Conservation (phyloP, 1,139 yeast genomes). For the Kluyveromyces marxianus region DNA sequence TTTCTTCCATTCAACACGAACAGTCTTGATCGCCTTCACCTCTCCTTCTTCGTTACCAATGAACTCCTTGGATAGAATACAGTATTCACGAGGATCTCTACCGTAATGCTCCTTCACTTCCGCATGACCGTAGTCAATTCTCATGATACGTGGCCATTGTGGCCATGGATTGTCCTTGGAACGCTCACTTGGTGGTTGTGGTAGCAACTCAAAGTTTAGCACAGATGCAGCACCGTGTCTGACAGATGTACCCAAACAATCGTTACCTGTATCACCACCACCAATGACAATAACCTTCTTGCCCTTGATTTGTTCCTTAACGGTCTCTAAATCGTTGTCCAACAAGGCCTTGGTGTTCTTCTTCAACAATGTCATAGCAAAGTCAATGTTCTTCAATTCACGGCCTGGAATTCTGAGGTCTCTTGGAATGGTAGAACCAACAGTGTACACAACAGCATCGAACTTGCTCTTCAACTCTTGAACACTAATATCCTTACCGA, state of each 20-base stretch:
- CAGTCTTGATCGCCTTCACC: conserved; percentile 89
- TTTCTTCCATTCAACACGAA: conserved; percentile 96
- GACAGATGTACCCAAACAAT: conserved; percentile 95
- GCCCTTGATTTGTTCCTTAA: conserved; percentile 65
- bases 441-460: conserved; percentile 89
- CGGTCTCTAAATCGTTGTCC: conserved; percentile 71
- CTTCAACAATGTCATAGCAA: conserved; percentile 88
- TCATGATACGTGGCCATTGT: conserved; percentile 97
- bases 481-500: conserved; percentile 75
- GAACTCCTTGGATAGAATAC: conserved; percentile 90
- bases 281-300: conserved; percentile 95
- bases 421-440: conserved; percentile 95
- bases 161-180: conserved; percentile 99
- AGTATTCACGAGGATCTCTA: conserved; percentile 94
- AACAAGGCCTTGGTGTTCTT: conserved; percentile 86
- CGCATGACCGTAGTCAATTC: conserved; percentile 96
- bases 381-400: conserved; percentile 79
- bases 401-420: conserved; percentile 94
- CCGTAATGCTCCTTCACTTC: conserved; percentile 95
- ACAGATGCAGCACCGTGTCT: conserved; percentile 98
- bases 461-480: conserved; percentile 54
- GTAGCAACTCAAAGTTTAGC: conserved; percentile 87
- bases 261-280: conserved; percentile 99
- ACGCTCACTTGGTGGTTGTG: conserved; percentile 81
- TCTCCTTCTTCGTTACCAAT: conserved; percentile 92